These are phyloP conservation scores for Trichoderma arundinaceum DNA, from an alignment of 2,329 filamentous ascomycete species.

Conservation along the genomic window DNA sequence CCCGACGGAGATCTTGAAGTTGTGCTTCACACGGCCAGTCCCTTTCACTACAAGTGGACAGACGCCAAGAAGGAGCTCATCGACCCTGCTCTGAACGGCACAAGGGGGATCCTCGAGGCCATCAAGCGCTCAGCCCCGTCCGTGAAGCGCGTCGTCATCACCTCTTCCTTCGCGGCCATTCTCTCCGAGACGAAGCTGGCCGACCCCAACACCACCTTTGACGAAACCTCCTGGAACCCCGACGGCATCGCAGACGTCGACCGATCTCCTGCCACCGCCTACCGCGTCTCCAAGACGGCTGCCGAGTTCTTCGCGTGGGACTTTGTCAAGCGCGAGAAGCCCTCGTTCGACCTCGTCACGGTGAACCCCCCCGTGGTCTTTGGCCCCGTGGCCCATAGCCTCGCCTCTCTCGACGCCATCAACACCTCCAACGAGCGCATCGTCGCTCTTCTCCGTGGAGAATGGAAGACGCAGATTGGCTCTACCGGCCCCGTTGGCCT, in stretches of 20 bases:
- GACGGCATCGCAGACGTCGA: conserved; percentile 53
- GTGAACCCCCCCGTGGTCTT: conserved; percentile 62
- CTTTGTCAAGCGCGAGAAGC: conserved; percentile 52
- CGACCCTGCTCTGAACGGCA: conserved; percentile 63
- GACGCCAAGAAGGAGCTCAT: conserved; percentile 61
- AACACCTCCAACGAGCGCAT: conserved; percentile 62
- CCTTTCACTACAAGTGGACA: conserved; percentile 60
- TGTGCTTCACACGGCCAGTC: conserved; percentile 66
- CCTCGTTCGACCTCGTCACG: conserved; percentile 58
- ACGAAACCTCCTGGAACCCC: conserved; percentile 61
- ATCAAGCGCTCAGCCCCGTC: conserved; percentile 62
- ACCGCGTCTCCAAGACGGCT: conserved; percentile 61
- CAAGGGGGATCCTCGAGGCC: conserved; percentile 73
- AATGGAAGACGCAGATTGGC: conserved; percentile 54
- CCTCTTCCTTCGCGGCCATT: conserved; percentile 62
- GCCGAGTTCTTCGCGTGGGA: conserved; percentile 62
- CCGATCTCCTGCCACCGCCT: conserved; percentile 50
- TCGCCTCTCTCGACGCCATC: conserved; percentile 52
- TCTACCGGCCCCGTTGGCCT: conserved; percentile 49
- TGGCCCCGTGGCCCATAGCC: conserved; percentile 58
- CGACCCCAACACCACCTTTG: conserved; percentile 51
- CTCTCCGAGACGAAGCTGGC: conserved; percentile 46
- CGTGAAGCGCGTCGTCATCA: conserved; percentile 74
- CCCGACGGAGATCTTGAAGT: conserved; percentile 58
- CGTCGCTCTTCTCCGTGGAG: conserved; percentile 56